Evolutionary conservation across 345 rosid genomes (phyloP), one percentile per base, ranked within the genome.

Genomic region (Pelargonium nanum): DNA sequence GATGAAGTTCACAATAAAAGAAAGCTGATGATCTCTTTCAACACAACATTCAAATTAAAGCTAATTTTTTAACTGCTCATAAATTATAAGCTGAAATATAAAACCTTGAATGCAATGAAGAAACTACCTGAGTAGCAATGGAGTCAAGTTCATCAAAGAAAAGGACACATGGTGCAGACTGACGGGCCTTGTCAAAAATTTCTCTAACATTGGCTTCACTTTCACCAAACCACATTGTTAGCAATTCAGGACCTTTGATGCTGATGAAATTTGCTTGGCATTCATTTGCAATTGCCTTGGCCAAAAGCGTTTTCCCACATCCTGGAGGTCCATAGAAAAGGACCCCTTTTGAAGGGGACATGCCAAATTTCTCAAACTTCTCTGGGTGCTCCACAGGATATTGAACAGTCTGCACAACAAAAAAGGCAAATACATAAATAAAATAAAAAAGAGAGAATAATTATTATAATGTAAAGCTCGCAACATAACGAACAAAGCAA

Each of bases 351-450:
- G 91, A 85, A n/a, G 91, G 91, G 30, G 91, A 79, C 91, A 85
- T 82, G 6, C 85, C 91, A 72, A 85, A 82, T 65, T 85, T 85
- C 82, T 82, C 84, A 44, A 85, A 85, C 70, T 80, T 85, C 76
- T 85, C 87, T 2, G 91, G 91, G 52, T 85, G 91, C 85, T 85
- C 91, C 65, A 85, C 85, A n/a, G 91, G 91, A 66, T 82, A 85
- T 68, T 82, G 91, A 55, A 85, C 87, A 68, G 87, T 85, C 91
- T 84, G 65, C 22, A 25, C 40, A 55, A 26, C 20, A 1, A 24
- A 20, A n/a, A 59, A 59, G 28, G 26, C 25, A 19, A 4, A 19
- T 6, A 32, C 17, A 58, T 1, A 13, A 13, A 60, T 56, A 19
- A 59, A 72, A 54, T 24, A n/a, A n/a, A n/a, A n/a, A n/a, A n/a